These are phyloP conservation scores for Zygoascus sp. DNA, from an alignment of 1,139 yeast species.

Conservation along the genomic window DNA sequence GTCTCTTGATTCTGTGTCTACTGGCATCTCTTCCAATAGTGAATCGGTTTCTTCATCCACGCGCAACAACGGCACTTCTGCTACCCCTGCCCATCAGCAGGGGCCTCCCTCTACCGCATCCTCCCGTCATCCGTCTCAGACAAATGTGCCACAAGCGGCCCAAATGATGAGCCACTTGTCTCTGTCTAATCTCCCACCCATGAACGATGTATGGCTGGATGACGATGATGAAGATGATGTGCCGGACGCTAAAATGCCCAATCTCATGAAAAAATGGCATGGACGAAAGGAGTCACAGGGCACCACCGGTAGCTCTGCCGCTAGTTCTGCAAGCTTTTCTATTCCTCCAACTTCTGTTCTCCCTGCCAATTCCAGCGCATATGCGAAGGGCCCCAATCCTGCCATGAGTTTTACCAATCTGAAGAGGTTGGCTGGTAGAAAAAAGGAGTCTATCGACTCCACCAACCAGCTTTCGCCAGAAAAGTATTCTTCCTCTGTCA, in stretches of 20 bases:
- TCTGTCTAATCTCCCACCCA: conserved; percentile 23
- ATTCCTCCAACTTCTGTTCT: neutral
- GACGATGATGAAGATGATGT: conserved; percentile 20
- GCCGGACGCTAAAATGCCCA: neutral
- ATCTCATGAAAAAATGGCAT: conserved; percentile 11
- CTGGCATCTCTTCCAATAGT: neutral
- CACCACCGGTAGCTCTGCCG: neutral
- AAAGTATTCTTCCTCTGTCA: neutral
- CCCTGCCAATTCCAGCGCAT: neutral
- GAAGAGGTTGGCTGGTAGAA: conserved; percentile 5
- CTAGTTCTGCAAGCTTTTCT: neutral
- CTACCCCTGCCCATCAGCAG: neutral
- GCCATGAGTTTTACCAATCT: conserved; percentile 8
- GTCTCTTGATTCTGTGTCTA: conserved; percentile 6
- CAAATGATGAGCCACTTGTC: conserved; percentile 3
- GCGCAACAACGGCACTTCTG: no score
- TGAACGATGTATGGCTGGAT: conserved; percentile 29
- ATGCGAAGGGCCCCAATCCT: conserved; percentile 1
- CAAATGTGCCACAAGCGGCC: neutral
- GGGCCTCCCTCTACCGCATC: neutral
- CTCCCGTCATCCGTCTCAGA: conserved; percentile 4
- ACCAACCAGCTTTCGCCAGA: neutral
- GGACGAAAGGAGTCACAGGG: conserved; percentile 7
- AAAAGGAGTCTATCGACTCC: neutral
- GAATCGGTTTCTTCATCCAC: conserved; percentile 1